Evolutionary conservation across 176 grass and related monocot genomes (phyloP), one percentile per base, ranked within the genome.

Genomic region (Tuctoria greenei): DNA sequence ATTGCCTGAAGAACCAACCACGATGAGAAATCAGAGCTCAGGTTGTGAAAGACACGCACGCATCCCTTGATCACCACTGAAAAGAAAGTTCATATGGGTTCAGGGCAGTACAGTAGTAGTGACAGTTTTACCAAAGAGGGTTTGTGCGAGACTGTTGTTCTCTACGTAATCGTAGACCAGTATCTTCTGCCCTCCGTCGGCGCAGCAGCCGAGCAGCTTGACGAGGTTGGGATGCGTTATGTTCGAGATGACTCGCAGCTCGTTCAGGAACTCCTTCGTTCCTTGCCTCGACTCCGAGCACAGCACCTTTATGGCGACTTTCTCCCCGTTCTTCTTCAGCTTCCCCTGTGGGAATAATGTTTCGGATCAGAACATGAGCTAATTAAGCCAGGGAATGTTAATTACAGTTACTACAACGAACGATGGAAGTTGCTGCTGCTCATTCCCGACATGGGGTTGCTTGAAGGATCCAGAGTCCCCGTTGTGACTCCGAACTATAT

Each of bases 251-350:
- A 78, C 67, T 75, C 68, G 75, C 16, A 97, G 71, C 75, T 97
- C 94, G 68, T 93, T 93, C 86, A 97, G 71, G 75, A 97, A 97
- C 73, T 91, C 90, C 46, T 25, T 84, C 47, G 58, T 72, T 40
- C 91, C 91, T 81, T 93, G 88, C 77, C 75, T 97, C 2, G 88
- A 97, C 49, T 97, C 86, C 0, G 81, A 77, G 55, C 86, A 97
- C 46, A 97, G 91, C 40, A 97, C 94, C 81, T 97, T 97, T 64
- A 97, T 91, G 38, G 94, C 94, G 59, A 97, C 88, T 61, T 85
- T 74, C 12, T 80, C 83, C 7, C 91, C 86, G 64, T 93, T 84
- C 40, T 93, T 84, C 40, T 63, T 87, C 28, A 97, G 81, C 36
- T 85, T 93, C 55, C 91, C 94, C 94, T 97, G 76, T 45, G 81